These are phyloP conservation scores for Pyrenochaeta sp. DNA, from an alignment of 2,329 filamentous ascomycete genomes.

Conservation along the genomic window DNA sequence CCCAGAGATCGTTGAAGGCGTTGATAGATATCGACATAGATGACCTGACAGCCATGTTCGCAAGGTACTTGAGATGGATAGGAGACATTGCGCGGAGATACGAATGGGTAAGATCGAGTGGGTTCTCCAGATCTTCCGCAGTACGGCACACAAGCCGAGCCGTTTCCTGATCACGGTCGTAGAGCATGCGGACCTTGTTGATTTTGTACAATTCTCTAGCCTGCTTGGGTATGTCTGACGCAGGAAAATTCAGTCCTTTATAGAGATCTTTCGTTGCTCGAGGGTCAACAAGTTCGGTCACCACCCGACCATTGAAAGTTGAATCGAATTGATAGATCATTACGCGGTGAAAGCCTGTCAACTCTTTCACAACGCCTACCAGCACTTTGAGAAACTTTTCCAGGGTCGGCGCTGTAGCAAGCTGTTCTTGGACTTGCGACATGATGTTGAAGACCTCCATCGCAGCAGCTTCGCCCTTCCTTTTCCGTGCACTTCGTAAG, in stretches of 20 bases:
- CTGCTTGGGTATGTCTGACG: conserved; percentile 85
- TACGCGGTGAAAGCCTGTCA: conserved; percentile 90
- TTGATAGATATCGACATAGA: conserved; percentile 96
- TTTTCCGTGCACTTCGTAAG: conserved; percentile 75
- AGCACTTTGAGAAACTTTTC: conserved; percentile 80
- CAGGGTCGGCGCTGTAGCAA: conserved; percentile 74
- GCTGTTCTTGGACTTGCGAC: conserved; percentile 88
- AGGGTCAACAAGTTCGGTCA: conserved; percentile 86
- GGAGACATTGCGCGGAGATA: conserved; percentile 91
- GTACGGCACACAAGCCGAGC: conserved; percentile 83
- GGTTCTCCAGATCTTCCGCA: conserved; percentile 74
- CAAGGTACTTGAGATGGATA: conserved; percentile 86
- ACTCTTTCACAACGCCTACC: conserved; percentile 85
- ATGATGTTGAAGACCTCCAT: conserved; percentile 94
- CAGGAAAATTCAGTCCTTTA: conserved; percentile 87
- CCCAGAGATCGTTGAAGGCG: conserved; percentile 86
- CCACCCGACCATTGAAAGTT: conserved; percentile 82
- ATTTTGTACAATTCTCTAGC: conserved; percentile 88
- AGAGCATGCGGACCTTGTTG: conserved; percentile 87
- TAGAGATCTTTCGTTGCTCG: conserved; percentile 82
- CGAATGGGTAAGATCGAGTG: conserved; percentile 83
- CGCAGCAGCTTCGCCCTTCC: conserved; percentile 78
- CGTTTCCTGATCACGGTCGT: conserved; percentile 82
- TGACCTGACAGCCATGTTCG: conserved; percentile 89
- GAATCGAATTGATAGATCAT: conserved; percentile 94